A percentile compares a stretch with the other conserved stretches of the same genome.
Evolutionary conservation across 2,329 filamentous ascomycete species (phyloP).

Genomic region (Neopestalotiopsis clavispora): DNA sequence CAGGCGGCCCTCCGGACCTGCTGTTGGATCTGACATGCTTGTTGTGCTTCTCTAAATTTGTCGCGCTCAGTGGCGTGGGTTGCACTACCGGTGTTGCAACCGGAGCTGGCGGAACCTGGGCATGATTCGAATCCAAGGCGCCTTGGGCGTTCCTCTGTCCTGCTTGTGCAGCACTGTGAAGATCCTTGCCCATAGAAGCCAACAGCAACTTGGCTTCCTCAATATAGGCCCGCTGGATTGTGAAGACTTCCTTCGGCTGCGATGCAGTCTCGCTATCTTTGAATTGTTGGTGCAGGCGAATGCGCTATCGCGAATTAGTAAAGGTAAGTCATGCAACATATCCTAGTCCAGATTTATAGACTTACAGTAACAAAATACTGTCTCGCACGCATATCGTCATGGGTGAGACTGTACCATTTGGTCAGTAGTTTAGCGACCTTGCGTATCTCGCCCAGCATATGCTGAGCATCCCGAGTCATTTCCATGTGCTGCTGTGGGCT

Average conservation of each 20-base stretch:
- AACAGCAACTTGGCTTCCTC: constrained; percentile 54
- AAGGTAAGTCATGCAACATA: not conserved
- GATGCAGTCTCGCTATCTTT: constrained; percentile 52
- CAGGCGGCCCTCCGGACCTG: constrained; percentile 55
- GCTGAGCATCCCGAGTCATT: constrained; percentile 47
- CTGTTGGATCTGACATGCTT: constrained; percentile 51
- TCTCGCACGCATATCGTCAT: constrained; percentile 54
- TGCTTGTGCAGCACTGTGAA: constrained; percentile 38
- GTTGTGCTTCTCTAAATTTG: constrained; percentile 58
- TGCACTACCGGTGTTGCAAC: constrained; percentile 38
- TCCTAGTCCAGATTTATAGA: constrained; percentile 19
- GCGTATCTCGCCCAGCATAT: constrained; percentile 46
- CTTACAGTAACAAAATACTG: constrained; percentile 60
- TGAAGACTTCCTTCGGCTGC: constrained; percentile 53
- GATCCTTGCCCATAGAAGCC: constrained; percentile 57
- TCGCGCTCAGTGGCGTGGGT: constrained; percentile 46
- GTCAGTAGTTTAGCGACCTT: constrained; percentile 50
- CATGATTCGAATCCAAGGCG: constrained; percentile 24
- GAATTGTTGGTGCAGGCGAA: constrained; percentile 59
- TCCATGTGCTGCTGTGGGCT: constrained; percentile 48
- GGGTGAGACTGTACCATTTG: constrained; percentile 53
- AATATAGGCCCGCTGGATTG: constrained; percentile 56
- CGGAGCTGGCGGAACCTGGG: constrained; percentile 33
- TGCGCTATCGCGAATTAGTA: constrained; percentile 51
- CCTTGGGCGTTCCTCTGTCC: constrained; percentile 28